Evolutionary conservation across 1,139 yeast genomes (phyloP), one percentile per base, ranked within the genome.

Genomic region (Candida sp.): DNA sequence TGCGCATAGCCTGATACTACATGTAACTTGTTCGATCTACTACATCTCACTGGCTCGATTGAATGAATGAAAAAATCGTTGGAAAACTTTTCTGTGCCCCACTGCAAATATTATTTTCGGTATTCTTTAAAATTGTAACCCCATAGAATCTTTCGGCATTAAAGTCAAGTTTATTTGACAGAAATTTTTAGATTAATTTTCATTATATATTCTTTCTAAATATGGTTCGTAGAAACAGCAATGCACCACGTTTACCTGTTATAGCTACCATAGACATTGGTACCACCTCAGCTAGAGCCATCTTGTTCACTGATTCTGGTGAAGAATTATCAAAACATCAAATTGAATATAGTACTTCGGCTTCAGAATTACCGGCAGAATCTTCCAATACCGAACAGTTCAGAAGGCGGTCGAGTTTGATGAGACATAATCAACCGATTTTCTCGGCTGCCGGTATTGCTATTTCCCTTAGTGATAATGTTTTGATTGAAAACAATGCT

Each of bases 251-350:
- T 35, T 59, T 62, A 38, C 84, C 86, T 1, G 66, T 83, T 44
- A 72, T 85, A 40, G 89, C 86, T 22, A 74, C 96, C 46, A 82
- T 90, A 43, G 97, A 90, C 62, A 89, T 89, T 43, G 98, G 98
- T 38, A 90, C 98, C 38, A 91, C 98, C 2, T 87, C 96, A 21
- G 87, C 97, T n/a, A 76, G 98, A 55, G 93, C 89, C 41, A 90
- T 91, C 48, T 73, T 89, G 43, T 91, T 91, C 68, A 75, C 82
- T 55, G 78, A 77, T 50, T 71, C 73, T 41, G 96, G 97, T 29
- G 74, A 75, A 51, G 96, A 90, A 52, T 73, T 88, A 33, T 90
- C 96, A 45, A 85, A 85, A 55, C 91, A 87, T 63, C 98, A 91
- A 67, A 87, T 88, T 49, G 97, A 90, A 63, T 87, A 85, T 61